phyloP scores from a whole-genome alignment of 148 eudicot genomes.

The Fallopia convolvulus region DNA sequence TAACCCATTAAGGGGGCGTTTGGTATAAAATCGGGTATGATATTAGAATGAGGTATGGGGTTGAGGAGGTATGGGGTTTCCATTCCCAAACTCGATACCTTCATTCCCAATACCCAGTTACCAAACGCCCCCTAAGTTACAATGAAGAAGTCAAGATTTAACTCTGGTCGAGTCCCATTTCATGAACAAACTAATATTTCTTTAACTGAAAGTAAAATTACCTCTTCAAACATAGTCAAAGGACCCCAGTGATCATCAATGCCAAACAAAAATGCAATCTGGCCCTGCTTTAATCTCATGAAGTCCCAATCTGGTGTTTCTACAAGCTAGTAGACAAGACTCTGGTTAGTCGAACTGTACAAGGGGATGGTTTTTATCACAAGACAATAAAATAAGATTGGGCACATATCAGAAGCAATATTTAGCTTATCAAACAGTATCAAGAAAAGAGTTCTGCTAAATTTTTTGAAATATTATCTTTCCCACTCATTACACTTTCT shows the following conservation, averaged over 20 bases:
- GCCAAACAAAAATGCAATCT: slow-evolving; percentile 68
- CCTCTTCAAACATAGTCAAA: slow-evolving; percentile 70
- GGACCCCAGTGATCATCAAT: slow-evolving; percentile 92
- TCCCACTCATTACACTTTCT: too few relatives aligned
- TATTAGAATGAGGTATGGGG: too few relatives aligned
- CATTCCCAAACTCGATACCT: too few relatives aligned
- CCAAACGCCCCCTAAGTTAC: too few relatives aligned
- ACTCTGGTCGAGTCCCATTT: too few relatives aligned
- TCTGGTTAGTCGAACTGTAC: slow-evolving; percentile 1
- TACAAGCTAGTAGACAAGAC: slow-evolving; percentile 35
- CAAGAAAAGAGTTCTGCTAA: too few relatives aligned
- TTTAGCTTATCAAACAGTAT: background rate
- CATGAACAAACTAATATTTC: background rate
- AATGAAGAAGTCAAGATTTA: too few relatives aligned
- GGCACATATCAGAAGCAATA: background rate
- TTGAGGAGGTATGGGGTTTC: too few relatives aligned
- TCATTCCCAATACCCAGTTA: too few relatives aligned
- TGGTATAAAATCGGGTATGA: too few relatives aligned
- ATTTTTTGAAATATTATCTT: too few relatives aligned
- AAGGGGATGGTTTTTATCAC: background rate
- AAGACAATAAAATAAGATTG: background rate
- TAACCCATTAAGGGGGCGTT: too few relatives aligned
- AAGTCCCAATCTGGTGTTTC: slow-evolving; percentile 76
- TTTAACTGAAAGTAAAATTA: slow-evolving; percentile 1
- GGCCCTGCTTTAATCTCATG: slow-evolving; percentile 50